These are phyloP conservation scores for Cocos nucifera DNA, from an alignment of 176 grass and related monocot genomes.

Conservation along the genomic window DNA sequence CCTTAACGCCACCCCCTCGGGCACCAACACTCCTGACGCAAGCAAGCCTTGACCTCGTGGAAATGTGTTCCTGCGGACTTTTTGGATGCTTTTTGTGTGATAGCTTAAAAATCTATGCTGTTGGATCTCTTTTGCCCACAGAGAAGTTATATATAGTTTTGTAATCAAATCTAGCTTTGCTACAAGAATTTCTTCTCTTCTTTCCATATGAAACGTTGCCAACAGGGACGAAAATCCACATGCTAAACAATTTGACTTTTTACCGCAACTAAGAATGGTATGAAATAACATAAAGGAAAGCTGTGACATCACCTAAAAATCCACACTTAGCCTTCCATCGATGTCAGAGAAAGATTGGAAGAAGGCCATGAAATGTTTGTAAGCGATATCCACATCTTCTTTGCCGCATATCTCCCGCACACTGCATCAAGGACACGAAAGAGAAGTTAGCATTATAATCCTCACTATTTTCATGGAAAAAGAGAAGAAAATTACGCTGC, in stretches of 20 bases:
- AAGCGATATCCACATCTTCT: conserved; percentile 78
- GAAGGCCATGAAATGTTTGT: conserved; percentile 69
- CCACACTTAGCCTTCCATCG: conserved; percentile 54
- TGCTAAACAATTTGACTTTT: no score
- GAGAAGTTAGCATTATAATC: not conserved
- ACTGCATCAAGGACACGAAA: conserved; percentile 24
- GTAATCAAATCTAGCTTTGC: no score
- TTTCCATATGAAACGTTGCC: no score
- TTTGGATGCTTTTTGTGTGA: not conserved
- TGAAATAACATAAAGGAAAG: no score
- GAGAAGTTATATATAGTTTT: not conserved
- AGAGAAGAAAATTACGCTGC: not conserved
- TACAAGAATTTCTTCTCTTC: no score
- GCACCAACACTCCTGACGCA: conserved; percentile 22
- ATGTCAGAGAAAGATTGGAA: conserved; percentile 67
- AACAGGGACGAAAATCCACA: no score
- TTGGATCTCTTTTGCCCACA: not conserved
- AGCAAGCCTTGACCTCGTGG: conserved; percentile 23
- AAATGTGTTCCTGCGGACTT: not conserved
- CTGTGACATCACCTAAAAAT: conserved; percentile 33
- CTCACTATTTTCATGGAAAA: not conserved
- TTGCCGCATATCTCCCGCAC: conserved; percentile 85
- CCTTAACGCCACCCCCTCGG: conserved; percentile 38
- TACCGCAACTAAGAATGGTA: no score
- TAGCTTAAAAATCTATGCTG: not conserved